Evolutionary conservation across 164 flowering plant genomes (phyloP).

Genomic region (Magnolia sinica): DNA sequence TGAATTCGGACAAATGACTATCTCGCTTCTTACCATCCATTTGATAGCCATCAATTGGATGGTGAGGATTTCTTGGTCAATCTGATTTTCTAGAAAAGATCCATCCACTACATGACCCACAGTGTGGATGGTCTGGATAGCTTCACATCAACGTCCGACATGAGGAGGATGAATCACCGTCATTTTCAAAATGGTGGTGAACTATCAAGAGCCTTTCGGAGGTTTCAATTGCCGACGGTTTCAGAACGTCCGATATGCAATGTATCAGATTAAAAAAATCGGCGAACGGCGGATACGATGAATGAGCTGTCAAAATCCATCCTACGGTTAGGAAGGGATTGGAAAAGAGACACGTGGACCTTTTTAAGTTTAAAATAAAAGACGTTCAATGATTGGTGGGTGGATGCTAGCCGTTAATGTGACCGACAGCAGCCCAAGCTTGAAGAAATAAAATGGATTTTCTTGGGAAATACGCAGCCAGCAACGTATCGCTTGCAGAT

Average conservation of each 20-base stretch:
- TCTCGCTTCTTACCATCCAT: too few relatives aligned
- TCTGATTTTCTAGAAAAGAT: too few relatives aligned
- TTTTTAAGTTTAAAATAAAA: background rate
- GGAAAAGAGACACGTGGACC: background rate
- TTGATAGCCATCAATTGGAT: background rate
- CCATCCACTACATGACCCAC: too few relatives aligned
- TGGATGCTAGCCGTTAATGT: background rate
- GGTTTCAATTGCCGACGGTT: background rate
- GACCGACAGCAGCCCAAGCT: constrained; percentile 3
- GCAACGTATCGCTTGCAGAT: background rate
- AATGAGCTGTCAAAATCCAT: background rate
- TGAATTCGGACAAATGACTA: too few relatives aligned
- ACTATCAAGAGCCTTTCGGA: background rate
- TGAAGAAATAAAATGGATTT: background rate
- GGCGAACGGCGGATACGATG: background rate
- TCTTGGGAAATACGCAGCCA: constrained; percentile 7
- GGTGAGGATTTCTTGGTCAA: background rate
- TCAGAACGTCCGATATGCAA: background rate
- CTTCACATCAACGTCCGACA: background rate
- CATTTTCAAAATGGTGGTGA: background rate
- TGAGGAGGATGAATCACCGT: background rate
- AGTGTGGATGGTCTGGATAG: background rate
- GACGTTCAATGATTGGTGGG: constrained; percentile 2
- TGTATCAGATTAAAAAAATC: background rate
- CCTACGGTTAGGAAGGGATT: background rate